phyloP scores from a whole-genome alignment of 228 moss, liverwort and hornwort genomes.

The Sphagnum magellanicum region DNA sequence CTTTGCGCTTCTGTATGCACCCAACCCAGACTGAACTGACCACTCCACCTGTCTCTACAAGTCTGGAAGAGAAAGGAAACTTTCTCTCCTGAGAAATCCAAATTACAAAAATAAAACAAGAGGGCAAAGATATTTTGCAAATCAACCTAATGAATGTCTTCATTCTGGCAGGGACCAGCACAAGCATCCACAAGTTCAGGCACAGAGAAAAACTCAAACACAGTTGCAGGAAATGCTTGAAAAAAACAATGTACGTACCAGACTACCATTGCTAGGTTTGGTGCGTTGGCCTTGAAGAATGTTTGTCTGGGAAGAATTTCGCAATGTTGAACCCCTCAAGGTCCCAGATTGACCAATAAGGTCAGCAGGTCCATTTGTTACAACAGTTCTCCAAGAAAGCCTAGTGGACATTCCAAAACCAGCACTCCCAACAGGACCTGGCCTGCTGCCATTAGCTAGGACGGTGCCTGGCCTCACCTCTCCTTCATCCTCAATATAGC shows the following conservation, averaged over 20 bases:
- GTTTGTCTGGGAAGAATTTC: slow-evolving; percentile 39
- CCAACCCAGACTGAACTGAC: not conserved
- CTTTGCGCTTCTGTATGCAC: slow-evolving; percentile 69
- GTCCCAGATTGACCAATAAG: slow-evolving; percentile 55
- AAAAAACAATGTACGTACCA: slow-evolving; percentile 22
- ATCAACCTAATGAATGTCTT: too few relatives aligned
- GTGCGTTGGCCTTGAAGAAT: slow-evolving; percentile 38
- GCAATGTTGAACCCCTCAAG: slow-evolving; percentile 46
- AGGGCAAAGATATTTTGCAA: too few relatives aligned
- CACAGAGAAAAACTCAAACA: too few relatives aligned
- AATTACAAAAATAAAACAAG: too few relatives aligned
- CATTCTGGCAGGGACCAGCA: too few relatives aligned
- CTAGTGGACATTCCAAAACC: slow-evolving; percentile 31
- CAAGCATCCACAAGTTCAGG: too few relatives aligned
- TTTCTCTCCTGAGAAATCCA: too few relatives aligned
- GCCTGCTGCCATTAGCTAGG: slow-evolving; percentile 26
- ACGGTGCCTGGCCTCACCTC: slow-evolving; percentile 39
- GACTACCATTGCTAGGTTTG: slow-evolving; percentile 47
- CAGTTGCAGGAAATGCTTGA: too few relatives aligned
- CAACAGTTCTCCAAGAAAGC: slow-evolving; percentile 69
- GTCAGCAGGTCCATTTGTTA: slow-evolving; percentile 56
- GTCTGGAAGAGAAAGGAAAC: too few relatives aligned
- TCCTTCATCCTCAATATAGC: slow-evolving; percentile 72
- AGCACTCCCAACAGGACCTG: slow-evolving; percentile 28
- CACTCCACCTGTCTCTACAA: too few relatives aligned